Base-by-base conservation (phyloP, 1,139 yeast genomes). In the Zygotorulaspora mrakii region DNA sequence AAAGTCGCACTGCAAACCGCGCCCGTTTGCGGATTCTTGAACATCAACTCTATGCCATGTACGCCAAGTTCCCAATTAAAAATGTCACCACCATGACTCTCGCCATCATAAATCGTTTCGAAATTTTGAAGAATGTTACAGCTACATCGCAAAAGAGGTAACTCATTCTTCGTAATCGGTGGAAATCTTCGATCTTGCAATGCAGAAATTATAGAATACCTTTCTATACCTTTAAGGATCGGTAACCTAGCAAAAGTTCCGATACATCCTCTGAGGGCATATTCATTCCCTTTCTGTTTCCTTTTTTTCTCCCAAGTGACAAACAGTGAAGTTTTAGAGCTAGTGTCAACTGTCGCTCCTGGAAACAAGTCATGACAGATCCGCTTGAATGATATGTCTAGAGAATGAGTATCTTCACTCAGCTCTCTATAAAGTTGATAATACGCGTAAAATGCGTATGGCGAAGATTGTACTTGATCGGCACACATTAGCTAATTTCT, bases 201-300 rank as follows among this genome's bases (percentile, higher is more conserved):
- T 0, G 94, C 87, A 1, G 95, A 80, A 17, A 75, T 70, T 20
- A 81, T 40, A 0, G 96, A 71, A 56, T 81, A 91, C 34, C 72
- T 68, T 17, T 65, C 59, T 2, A 88, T 73, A 0, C 94, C 96
- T 1, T 57, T 42, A 18, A 72, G 79, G 7, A 85, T 54, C 0
- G 69, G 66, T 36, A 65, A 41, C 11, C 65, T 61, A 2, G 67
- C 55, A 58, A 91, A 89, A 0, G 96, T 89, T 1, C 98, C 98
- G 42, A 91, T 91, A 57, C 98, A 91, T 0, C 98, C 98, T 38
- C 97, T 70, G 35, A 91, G 67, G 12, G 69, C 66, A 40, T 70
- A 63, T 9, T 22, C 36, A 8, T 21, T 37, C 21, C 21, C 11
- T 5, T 31, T 25, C 18, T 38, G 23, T n/a, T 35, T 50, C 6